phyloP scores from a whole-genome alignment of 352 stramenopile genomes.

The Sclerospora graminicola region DNA sequence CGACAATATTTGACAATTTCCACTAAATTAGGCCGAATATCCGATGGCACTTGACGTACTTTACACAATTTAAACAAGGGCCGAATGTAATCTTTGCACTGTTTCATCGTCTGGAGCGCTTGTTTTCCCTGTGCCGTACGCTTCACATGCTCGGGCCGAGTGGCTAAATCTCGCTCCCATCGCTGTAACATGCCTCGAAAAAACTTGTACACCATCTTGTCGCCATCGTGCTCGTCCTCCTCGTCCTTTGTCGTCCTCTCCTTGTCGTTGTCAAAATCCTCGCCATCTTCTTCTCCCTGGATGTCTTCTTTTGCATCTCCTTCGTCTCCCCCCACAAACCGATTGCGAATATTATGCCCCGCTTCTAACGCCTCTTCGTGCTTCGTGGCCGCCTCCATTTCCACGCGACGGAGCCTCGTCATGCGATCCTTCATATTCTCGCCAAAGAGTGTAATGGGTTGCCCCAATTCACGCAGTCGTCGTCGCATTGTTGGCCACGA shows the following conservation, averaged over 20 bases:
- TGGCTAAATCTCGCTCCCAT: constrained; percentile 90
- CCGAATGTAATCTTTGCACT: constrained; percentile 98
- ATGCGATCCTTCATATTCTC: constrained; percentile 59
- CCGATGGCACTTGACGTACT: constrained; percentile 75
- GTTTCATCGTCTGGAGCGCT: constrained; percentile 95
- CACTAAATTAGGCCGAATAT: constrained; percentile 82
- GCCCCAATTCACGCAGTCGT: constrained; percentile 63
- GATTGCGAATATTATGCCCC: constrained; percentile 70
- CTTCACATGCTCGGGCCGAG: constrained; percentile 83
- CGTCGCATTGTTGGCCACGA: constrained; percentile 69
- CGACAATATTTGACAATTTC: constrained; percentile 94
- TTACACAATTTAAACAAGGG: constrained; percentile 97
- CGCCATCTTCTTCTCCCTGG: constrained; percentile 25
- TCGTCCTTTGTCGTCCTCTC: constrained; percentile 17
- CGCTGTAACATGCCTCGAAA: constrained; percentile 90
- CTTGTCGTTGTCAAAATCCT: constrained; percentile 15
- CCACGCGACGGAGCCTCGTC: constrained; percentile 45
- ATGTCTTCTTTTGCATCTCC: constrained; percentile 24
- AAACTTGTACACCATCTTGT: constrained; percentile 83
- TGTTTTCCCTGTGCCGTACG: constrained; percentile 87
- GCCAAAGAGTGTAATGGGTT: constrained; percentile 85
- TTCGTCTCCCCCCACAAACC: constrained; percentile 46
- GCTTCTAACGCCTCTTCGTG: constrained; percentile 62
- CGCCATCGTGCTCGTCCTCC: constrained; percentile 34
- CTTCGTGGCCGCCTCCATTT: constrained; percentile 52